Percentiles rank a stretch among this genome's conserved stretches.
Evolutionary conservation across 2,329 filamentous ascomycete species (phyloP).

Genomic region (Rhinocladiella similis): DNA sequence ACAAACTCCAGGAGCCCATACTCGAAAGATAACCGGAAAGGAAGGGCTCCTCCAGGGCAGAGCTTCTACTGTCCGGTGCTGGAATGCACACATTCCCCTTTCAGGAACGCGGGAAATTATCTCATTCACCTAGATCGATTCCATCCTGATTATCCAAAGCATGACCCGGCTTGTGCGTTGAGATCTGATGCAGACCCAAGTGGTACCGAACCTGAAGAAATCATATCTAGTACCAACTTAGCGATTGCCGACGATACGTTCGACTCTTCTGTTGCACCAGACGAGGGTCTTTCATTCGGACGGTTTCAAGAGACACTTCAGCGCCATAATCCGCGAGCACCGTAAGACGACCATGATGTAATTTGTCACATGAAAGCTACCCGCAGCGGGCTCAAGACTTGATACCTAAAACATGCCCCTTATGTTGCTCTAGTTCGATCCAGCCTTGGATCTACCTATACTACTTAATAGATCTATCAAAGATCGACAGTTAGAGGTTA

Average conservation of each 20-base stretch:
- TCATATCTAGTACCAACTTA: not conserved
- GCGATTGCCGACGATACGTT: not conserved
- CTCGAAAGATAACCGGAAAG: not conserved
- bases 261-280: not conserved
- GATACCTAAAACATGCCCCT: no score
- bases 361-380: not conserved
- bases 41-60: not conserved
- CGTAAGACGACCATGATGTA: not conserved
- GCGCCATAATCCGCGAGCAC: no score
- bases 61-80: not conserved
- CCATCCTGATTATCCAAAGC: slow-evolving; percentile 1
- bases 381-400: no score
- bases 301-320: not conserved
- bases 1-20: not conserved
- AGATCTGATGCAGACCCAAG: not conserved
- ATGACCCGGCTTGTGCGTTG: not conserved
- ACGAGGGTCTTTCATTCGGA: not conserved
- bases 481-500: no score
- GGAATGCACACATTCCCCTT: not conserved
- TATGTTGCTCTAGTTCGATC: no score
- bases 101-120: slow-evolving; percentile 1
- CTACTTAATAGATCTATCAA: no score
- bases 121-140: not conserved
- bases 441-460: no score
- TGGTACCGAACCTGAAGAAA: not conserved